Evolutionary conservation across 139 green algal genomes (phyloP), one percentile per base, ranked within the genome.

Genomic region (Asterochloris sp.): DNA sequence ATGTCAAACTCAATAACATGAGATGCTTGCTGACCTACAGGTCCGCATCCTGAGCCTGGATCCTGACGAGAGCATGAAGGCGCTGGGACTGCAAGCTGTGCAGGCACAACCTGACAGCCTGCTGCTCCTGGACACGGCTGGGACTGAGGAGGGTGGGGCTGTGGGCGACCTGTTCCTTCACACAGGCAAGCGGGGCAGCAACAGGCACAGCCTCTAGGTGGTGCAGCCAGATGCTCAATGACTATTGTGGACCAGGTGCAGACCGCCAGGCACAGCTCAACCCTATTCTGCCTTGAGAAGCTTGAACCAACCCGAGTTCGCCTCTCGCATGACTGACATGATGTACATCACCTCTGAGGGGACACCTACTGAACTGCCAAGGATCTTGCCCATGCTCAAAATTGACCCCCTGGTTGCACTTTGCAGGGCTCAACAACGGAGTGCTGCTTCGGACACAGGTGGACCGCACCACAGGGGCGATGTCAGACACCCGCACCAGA

Each of bases 391-490:
- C 6, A 54, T 54, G 38, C 38, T 54, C 4, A 54, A 6, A 10
- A 28, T 23, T 73, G n/a, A 81, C 14, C 10, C 21, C 28, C 14
- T 24, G n/a, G 10, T 24, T 15, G 13, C 67, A 19, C 67, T 13
- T 75, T 79, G 89, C 94, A n/a, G 96, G 96, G 13, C 90, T 99
- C 62, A 80, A 89, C 28, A 99, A 98, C 84, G 97, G 97, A 74
- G 90, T 99, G 82, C 93, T 99, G 84, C 88, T 97, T 83, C 90
- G 97, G 38, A 97, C 94, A 13, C 95, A 99, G 86, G 92, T 99
- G 54, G 96, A 98, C 89, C 76, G 69, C 6, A 81, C 93, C 8
- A 96, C 92, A 8, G 92, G 93, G 61, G 78, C 92, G 85, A 87
- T 97, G 68, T 87, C 73, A 8, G 97, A 99, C 88, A 96, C 94